phyloP scores from a whole-genome alignment of 345 rosid species.

The Turritis glabra region DNA sequence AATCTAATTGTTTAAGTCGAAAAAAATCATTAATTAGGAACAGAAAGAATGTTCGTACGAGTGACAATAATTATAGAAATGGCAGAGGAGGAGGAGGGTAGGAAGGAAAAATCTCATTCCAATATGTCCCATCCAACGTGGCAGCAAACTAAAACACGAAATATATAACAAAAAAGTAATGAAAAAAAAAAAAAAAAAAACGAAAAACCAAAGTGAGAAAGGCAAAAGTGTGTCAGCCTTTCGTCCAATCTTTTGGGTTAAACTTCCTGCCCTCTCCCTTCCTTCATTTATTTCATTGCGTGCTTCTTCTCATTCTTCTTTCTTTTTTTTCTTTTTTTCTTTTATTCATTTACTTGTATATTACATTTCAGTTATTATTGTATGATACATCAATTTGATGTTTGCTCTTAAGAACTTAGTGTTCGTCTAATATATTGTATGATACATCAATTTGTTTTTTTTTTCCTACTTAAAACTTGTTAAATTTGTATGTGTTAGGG shows the following conservation, averaged over 20 bases:
- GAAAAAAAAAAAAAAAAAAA: neutral
- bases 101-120: slow-evolving; percentile 40
- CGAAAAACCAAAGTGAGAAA: slow-evolving; percentile 8
- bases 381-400: neutral
- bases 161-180: neutral
- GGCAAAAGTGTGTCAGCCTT: slow-evolving; percentile 44
- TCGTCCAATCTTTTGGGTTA: slow-evolving; percentile 45
- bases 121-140: slow-evolving; percentile 34
- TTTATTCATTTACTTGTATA: neutral
- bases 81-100: slow-evolving; percentile 25
- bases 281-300: slow-evolving; percentile 45
- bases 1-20: neutral
- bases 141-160: neutral
- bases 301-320: slow-evolving; percentile 19
- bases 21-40: slow-evolving; percentile 27
- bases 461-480: neutral
- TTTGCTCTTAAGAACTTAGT: neutral
- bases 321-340: neutral
- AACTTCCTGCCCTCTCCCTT: slow-evolving; percentile 32
- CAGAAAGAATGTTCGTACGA: slow-evolving; percentile 43
- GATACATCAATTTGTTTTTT: neutral
- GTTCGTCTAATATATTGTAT: neutral
- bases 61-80: slow-evolving; percentile 28
- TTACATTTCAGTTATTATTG: neutral
- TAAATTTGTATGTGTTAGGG: neutral